Percentiles rank a stretch among this genome's conserved stretches.
These are phyloP conservation scores for Chlorella sorokiniana DNA, from an alignment of 139 green algal genomes.

Conservation along the genomic window DNA sequence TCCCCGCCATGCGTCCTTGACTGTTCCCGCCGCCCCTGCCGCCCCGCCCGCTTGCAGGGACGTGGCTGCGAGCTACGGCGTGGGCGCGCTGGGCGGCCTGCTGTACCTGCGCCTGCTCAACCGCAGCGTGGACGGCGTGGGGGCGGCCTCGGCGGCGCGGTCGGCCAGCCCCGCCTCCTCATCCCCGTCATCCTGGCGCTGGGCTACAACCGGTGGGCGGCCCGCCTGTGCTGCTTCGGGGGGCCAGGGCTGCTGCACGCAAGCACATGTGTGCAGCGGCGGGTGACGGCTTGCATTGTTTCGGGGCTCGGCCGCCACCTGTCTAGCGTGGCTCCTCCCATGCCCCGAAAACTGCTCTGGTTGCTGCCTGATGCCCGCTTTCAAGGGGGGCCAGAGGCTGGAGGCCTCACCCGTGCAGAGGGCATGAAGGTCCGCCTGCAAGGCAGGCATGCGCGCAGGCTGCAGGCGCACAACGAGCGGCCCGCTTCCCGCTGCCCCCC, in stretches of 20 bases:
- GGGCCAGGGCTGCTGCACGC: too few species aligned
- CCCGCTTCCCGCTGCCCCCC: background rate
- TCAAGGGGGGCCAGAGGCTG: too few species aligned
- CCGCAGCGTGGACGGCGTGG: conserved; percentile 77
- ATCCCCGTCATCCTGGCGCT: conserved; percentile 89
- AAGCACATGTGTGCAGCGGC: too few species aligned
- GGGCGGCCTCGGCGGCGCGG: conserved; percentile 42
- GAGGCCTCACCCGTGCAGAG: too few species aligned
- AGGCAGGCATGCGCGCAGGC: too few species aligned
- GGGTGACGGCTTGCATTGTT: background rate
- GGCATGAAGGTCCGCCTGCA: too few species aligned
- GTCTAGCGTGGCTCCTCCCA: too few species aligned
- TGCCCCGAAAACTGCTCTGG: too few species aligned
- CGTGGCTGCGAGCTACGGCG: conserved; percentile 74
- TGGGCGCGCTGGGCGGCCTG: conserved; percentile 79
- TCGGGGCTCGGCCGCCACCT: too few species aligned
- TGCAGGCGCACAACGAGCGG: too few species aligned
- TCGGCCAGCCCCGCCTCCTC: conserved; percentile 79
- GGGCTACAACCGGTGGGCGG: conserved; percentile 78
- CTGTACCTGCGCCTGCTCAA: conserved; percentile 87
- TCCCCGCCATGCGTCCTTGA: background rate
- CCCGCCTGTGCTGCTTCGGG: background rate
- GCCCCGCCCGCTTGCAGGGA: conserved; percentile 46
- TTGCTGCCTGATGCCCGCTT: too few species aligned
- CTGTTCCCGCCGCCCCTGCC: background rate